Evolutionary conservation across 2,329 filamentous ascomycete genomes (phyloP).

Genomic region (Aspergillus japonicus): DNA sequence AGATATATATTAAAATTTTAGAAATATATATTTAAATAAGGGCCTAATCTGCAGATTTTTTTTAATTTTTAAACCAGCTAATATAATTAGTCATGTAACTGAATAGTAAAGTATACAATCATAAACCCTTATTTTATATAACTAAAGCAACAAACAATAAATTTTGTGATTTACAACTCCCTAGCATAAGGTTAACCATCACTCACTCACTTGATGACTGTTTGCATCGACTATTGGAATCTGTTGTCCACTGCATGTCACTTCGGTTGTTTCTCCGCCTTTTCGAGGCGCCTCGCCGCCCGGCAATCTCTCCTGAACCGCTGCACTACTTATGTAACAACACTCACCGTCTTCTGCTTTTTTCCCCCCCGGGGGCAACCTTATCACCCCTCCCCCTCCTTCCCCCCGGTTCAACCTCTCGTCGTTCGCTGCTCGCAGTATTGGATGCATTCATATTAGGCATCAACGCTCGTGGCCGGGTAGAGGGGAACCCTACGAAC

Average conservation of each 20-base stretch:
- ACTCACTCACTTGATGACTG: neutral
- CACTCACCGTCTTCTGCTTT: conserved; percentile 21
- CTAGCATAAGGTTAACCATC: too few relatives aligned
- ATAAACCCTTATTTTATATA: too few relatives aligned
- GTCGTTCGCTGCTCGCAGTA: neutral
- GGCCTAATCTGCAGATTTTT: too few relatives aligned
- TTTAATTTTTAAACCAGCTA: too few relatives aligned
- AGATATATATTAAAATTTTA: too few relatives aligned
- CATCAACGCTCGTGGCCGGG: neutral
- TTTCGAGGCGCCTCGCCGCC: conserved; percentile 3
- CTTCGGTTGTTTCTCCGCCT: conserved; percentile 7
- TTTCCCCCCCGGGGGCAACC: neutral
- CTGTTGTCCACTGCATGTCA: neutral
- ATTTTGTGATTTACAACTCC: too few relatives aligned
- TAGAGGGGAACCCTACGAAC: neutral
- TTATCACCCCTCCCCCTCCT: neutral
- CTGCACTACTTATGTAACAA: neutral
- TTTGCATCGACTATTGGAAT: neutral
- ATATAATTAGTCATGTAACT: too few relatives aligned
- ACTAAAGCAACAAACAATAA: too few relatives aligned
- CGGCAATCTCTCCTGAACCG: neutral
- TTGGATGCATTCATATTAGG: neutral
- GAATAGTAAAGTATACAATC: too few relatives aligned
- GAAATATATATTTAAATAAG: too few relatives aligned
- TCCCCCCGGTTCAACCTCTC: neutral